Conservation (phyloP, 75 land plant species). For the Sequoiadendron giganteum region DNA sequence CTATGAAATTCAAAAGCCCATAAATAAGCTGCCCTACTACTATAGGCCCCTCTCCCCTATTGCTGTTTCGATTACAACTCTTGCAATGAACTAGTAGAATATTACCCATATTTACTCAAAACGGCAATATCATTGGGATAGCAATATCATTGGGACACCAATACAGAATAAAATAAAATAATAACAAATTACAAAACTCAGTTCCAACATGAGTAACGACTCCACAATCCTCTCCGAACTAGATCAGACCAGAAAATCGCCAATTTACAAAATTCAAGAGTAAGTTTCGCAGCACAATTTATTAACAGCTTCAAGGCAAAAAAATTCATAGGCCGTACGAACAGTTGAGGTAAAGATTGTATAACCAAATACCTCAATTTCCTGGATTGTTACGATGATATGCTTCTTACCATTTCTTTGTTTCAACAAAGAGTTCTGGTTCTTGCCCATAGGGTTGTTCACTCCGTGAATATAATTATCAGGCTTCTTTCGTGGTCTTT, state of each 20-base stretch:
- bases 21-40: too few species aligned
- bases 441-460: not conserved
- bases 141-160: not conserved
- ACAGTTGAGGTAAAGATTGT: not conserved
- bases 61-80: too few species aligned
- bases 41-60: too few species aligned
- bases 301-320: not conserved
- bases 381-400: not conserved
- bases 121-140: too few species aligned
- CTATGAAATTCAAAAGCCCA: too few species aligned
- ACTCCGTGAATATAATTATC: not conserved
- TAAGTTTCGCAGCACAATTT: not conserved
- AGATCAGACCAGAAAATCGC: not conserved
- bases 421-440: not conserved
- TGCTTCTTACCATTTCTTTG: too few species aligned
- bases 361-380: not conserved
- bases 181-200: not conserved
- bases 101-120: not conserved
- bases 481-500: not conserved
- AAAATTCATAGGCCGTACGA: not conserved
- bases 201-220: not conserved
- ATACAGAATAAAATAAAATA: not conserved
- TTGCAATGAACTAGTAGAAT: too few species aligned
- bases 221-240: not conserved
- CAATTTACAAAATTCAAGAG: constrained; percentile 1